Base-by-base conservation (phyloP, 2,329 filamentous ascomycete species). In the Xylariaceae sp. region DNA sequence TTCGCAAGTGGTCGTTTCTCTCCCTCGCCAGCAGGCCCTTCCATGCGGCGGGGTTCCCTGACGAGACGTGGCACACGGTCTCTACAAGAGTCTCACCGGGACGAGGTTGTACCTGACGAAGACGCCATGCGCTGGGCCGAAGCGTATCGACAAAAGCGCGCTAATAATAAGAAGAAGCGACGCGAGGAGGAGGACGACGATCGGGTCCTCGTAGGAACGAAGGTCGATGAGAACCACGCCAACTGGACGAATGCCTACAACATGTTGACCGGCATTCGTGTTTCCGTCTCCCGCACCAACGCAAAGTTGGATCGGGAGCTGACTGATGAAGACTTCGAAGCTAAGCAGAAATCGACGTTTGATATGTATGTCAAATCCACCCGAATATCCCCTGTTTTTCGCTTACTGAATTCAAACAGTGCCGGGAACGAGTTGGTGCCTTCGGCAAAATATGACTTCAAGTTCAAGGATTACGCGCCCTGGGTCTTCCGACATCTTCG, bases 381-480 rank as follows among this genome's bases (percentile, higher is more conserved):
- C 17, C 9, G 11, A 10, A n/a, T 30, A 39, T 8, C 45, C 5
- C 49, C 11, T 45, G 4, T 60, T 52, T 50, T 44, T 47, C 39
- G 57, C 47, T 53, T 63, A 63, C 78, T 82, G 67, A 78, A 69
- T 3, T 37, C 11, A 42, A 35, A 58, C 70, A 92, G 89, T 72
- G 95, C 92, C 65, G 94, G 94, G 65, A 97, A 97, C 74, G 94
- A 99, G 78, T 80, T 99, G 73, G 96, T 96, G 4, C 94, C 94
- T 18, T 97, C 93, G 63, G 92, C 94, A 67, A 97, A 99, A 77
- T 99, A 99, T 79, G 94, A 99, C 78, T 99, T 99, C 86, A 99
- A 99, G 76, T 99, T 99, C 82, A 99, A 99, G 78, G 94, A 99
- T 77, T 99, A 99, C 75, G 93, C 93, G n/a, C 94, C 94, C 59